These are phyloP conservation scores for Aegilops umbellulata DNA, from an alignment of 176 grass and related monocot genomes.

Conservation along the genomic window DNA sequence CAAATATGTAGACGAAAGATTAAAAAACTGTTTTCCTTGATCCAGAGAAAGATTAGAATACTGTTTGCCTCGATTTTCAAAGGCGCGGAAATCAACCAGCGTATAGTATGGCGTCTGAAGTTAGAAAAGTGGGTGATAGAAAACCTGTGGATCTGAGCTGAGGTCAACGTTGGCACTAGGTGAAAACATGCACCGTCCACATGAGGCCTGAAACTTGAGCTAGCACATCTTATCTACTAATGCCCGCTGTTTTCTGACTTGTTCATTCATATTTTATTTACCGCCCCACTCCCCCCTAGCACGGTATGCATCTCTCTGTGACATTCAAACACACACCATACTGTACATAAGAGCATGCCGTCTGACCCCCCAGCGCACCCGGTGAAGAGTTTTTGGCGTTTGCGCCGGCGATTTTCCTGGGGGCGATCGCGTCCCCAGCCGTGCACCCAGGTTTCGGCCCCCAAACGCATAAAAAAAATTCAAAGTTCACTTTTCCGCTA, in stretches of 20 bases:
- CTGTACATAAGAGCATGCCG: too few relatives aligned
- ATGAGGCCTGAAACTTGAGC: not conserved
- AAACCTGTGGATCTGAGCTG: not conserved
- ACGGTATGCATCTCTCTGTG: not conserved
- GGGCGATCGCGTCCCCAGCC: too few relatives aligned
- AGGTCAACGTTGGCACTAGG: not conserved
- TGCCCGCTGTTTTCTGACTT: not conserved
- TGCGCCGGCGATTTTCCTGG: too few relatives aligned
- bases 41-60: not conserved
- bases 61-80: not conserved
- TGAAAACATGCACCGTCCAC: not conserved
- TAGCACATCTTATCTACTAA: too few relatives aligned
- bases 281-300: not conserved
- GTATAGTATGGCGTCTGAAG: not conserved
- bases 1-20: too few relatives aligned
- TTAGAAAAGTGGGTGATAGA: conserved; percentile 20
- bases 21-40: too few relatives aligned
- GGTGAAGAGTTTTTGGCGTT: too few relatives aligned
- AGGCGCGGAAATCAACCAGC: not conserved
- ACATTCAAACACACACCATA: not conserved
- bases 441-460: too few relatives aligned
- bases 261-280: too few relatives aligned
- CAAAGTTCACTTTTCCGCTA: too few relatives aligned
- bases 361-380: too few relatives aligned
- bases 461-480: too few relatives aligned